A percentile compares a stretch with the other conserved stretches of the same genome.
These are phyloP conservation scores for Cutaneotrichosporon sp. DNA, from an alignment of 1,284 basidiomycete genomes.

Conservation along the genomic window DNA sequence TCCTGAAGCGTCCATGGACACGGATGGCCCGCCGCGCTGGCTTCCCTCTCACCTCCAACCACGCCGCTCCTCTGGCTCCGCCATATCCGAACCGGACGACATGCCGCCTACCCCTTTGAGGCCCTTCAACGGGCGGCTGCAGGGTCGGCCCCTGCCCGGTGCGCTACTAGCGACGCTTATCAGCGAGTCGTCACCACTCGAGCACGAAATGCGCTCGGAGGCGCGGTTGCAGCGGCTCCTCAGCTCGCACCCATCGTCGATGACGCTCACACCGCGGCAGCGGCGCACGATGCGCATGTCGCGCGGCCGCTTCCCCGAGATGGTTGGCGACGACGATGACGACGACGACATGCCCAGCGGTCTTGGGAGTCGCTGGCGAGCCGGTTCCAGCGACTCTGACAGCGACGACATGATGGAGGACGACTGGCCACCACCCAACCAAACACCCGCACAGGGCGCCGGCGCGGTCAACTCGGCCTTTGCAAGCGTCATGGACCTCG, in stretches of 20 bases:
- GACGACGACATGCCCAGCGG: slow-evolving; percentile 29
- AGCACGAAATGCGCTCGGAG: slow-evolving; percentile 53
- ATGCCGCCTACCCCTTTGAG: not conserved
- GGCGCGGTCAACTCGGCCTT: slow-evolving; percentile 48
- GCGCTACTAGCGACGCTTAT: slow-evolving; percentile 48
- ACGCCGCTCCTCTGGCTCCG: slow-evolving; percentile 1
- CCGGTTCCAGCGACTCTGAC: slow-evolving; percentile 35
- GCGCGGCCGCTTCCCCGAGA: slow-evolving; percentile 50
- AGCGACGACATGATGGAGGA: slow-evolving; percentile 39
- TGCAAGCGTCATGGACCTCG: slow-evolving; percentile 51
- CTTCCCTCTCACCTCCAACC: slow-evolving; percentile 9
- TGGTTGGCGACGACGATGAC: slow-evolving; percentile 49
- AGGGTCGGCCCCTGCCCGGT: slow-evolving; percentile 43
- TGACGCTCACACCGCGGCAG: slow-evolving; percentile 45
- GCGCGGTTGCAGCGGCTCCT: slow-evolving; percentile 45
- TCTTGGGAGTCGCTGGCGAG: slow-evolving; percentile 17
- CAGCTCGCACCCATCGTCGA: slow-evolving; percentile 40
- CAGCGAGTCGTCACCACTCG: slow-evolving; percentile 44
- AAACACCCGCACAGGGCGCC: slow-evolving; percentile 8
- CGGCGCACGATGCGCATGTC: slow-evolving; percentile 31
- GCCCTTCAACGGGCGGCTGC: slow-evolving; percentile 19
- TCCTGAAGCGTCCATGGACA: slow-evolving; percentile 9
- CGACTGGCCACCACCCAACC: slow-evolving; percentile 15
- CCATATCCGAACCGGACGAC: not conserved
- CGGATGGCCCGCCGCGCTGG: slow-evolving; percentile 15